Conservation (phyloP, 2,329 filamentous ascomycete species). For the Epichloe gansuensis region DNA sequence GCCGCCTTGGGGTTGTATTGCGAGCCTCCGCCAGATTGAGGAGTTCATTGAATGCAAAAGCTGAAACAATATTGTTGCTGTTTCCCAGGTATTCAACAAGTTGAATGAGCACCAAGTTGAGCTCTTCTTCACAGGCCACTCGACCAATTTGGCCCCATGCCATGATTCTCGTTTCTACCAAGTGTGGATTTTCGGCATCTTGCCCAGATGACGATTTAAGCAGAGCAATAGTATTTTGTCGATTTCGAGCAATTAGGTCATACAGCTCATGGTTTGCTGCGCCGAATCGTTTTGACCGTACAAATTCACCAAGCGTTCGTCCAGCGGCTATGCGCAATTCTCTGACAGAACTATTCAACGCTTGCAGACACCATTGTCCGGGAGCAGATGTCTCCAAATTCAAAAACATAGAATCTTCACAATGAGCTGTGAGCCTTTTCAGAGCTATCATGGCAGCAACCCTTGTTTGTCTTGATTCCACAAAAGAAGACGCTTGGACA, state of each 20-base stretch:
- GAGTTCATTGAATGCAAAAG: slow-evolving; percentile 72
- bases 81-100: slow-evolving; percentile 81
- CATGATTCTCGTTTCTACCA: slow-evolving; percentile 75
- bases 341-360: slow-evolving; percentile 68
- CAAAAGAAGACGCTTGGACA: slow-evolving; percentile 31
- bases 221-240: slow-evolving; percentile 55
- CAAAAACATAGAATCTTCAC: slow-evolving; percentile 42
- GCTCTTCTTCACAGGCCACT: slow-evolving; percentile 64
- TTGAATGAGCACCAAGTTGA: slow-evolving; percentile 73
- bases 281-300: slow-evolving; percentile 24
- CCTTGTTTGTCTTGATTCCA: slow-evolving; percentile 45
- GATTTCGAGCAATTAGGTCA: slow-evolving; percentile 30
- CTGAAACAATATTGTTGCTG: slow-evolving; percentile 64
- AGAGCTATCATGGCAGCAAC: slow-evolving; percentile 61
- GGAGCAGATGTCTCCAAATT: slow-evolving; percentile 54
- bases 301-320: slow-evolving; percentile 52
- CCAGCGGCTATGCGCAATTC: slow-evolving; percentile 76
- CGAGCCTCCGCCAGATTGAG: slow-evolving; percentile 57
- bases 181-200: slow-evolving; percentile 38
- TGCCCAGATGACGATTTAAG: slow-evolving; percentile 61
- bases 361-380: slow-evolving; percentile 71
- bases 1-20: slow-evolving; percentile 46
- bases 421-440: slow-evolving; percentile 56
- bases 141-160: slow-evolving; percentile 77
- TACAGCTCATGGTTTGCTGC: slow-evolving; percentile 3